phyloP scores from a whole-genome alignment of 1,139 yeast species.

The Candida labiduridarum region DNA sequence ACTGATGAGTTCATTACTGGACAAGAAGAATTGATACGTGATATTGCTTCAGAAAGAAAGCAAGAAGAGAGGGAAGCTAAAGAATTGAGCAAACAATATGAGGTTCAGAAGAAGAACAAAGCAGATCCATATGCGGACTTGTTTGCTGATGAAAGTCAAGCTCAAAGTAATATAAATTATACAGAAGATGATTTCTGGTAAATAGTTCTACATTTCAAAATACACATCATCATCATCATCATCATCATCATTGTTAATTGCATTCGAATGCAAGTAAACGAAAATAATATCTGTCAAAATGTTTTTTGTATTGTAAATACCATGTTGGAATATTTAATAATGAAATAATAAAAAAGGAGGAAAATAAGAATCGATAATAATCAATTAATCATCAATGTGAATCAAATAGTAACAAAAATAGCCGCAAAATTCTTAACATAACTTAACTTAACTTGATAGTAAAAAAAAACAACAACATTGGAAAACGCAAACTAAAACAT shows the following conservation, averaged over 20 bases:
- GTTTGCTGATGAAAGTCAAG: slow-evolving; percentile 44
- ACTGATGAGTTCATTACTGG: slow-evolving; percentile 55
- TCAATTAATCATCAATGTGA: neutral
- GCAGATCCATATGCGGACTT: slow-evolving; percentile 61
- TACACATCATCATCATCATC: neutral
- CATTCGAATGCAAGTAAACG: neutral
- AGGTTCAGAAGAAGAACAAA: slow-evolving; percentile 33
- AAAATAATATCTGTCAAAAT: too few species aligned
- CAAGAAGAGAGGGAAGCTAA: slow-evolving; percentile 34
- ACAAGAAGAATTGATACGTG: slow-evolving; percentile 40
- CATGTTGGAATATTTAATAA: slow-evolving; percentile 1
- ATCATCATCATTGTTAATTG: neutral
- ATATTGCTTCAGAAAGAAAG: slow-evolving; percentile 37
- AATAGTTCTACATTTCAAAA: slow-evolving; percentile 2
- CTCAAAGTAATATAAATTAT: slow-evolving; percentile 57
- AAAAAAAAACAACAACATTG: neutral
- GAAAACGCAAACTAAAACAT: neutral
- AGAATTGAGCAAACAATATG: slow-evolving; percentile 21
- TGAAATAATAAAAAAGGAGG: neutral
- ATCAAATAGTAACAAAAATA: neutral
- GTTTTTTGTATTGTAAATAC: neutral
- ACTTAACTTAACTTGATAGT: too few species aligned
- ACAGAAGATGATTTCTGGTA: slow-evolving; percentile 69
- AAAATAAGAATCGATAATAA: neutral
- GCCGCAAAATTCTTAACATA: neutral